Conservation (phyloP, 164 flowering plant species). For the Dillenia turbinata region DNA sequence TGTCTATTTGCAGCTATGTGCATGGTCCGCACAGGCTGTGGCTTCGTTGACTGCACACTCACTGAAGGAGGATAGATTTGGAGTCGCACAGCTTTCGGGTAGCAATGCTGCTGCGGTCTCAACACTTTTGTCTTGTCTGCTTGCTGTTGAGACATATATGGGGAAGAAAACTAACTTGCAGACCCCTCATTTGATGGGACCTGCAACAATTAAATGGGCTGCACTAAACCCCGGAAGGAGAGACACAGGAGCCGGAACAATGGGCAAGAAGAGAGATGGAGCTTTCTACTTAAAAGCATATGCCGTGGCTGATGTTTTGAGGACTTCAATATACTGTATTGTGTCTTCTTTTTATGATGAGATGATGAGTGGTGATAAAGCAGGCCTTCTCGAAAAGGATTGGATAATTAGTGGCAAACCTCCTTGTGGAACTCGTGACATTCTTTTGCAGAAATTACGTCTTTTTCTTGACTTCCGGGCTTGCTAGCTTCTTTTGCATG, state of each 20-base stretch:
- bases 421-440: conserved; percentile 56
- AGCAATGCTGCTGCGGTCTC: conserved; percentile 75
- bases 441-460: conserved; percentile 61
- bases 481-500: conserved; percentile 19
- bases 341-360: conserved; percentile 71
- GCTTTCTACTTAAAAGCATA: conserved; percentile 61
- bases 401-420: conserved; percentile 65
- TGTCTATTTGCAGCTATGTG: conserved; percentile 51
- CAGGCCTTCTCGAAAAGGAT: conserved; percentile 69
- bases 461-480: conserved; percentile 73
- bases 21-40: conserved; percentile 69
- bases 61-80: conserved; percentile 75
- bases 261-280: conserved; percentile 47
- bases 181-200: conserved; percentile 47
- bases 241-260: conserved; percentile 24
- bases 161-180: conserved; percentile 84
- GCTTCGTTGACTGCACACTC: conserved; percentile 73
- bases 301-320: conserved; percentile 73
- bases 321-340: conserved; percentile 65
- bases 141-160: conserved; percentile 80
- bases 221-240: conserved; percentile 42
- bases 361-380: conserved; percentile 55
- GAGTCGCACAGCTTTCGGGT: conserved; percentile 90
- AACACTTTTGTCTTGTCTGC: conserved; percentile 63
- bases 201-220: conserved; percentile 77